A percentile compares a stretch with the other conserved stretches of the same genome.
These are phyloP conservation scores for Pterocarpus macrocarpus DNA, from an alignment of 306 rosid species.

Conservation along the genomic window DNA sequence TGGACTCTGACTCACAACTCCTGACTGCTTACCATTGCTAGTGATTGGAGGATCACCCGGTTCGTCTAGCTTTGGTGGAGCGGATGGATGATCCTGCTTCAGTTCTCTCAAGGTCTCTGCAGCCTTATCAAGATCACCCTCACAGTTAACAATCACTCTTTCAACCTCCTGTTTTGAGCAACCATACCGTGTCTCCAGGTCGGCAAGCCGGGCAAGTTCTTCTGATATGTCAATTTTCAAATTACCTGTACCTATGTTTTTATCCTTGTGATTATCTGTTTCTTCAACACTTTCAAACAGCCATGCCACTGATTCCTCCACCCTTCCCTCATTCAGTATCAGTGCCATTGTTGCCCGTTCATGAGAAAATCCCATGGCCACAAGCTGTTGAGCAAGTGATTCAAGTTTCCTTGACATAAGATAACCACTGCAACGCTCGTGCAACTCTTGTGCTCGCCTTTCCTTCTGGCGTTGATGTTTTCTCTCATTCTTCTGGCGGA, in stretches of 20 bases:
- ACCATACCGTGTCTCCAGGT: conserved; percentile 67
- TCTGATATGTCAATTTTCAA: conserved; percentile 97
- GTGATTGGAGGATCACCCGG: conserved; percentile 72
- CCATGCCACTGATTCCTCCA: conserved; percentile 94
- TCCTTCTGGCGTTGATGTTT: conserved; percentile 99
- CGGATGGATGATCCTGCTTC: conserved; percentile 70
- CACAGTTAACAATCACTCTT: conserved; percentile 82
- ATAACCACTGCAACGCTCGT: conserved; percentile 84
- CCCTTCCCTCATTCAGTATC: conserved; percentile 86
- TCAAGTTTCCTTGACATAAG: conserved; percentile 97
- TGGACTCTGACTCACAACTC: conserved; percentile 60
- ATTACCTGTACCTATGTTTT: conserved; percentile 57
- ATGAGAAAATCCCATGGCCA: conserved; percentile 89
- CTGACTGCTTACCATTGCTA: conserved; percentile 71
- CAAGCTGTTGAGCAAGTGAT: conserved; percentile 88
- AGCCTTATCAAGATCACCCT: conserved; percentile 93
- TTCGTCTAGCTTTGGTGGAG: conserved; percentile 82
- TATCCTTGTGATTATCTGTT: conserved; percentile 62
- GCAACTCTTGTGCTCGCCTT: conserved; percentile 95
- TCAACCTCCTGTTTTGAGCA: conserved; percentile 97
- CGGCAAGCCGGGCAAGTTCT: conserved; percentile 80
- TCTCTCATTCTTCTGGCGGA: conserved; percentile 92
- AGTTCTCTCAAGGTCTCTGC: conserved; percentile 72
- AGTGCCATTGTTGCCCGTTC: conserved; percentile 92
- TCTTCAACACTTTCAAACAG: conserved; percentile 81